A percentile compares a stretch with the other conserved stretches of the same genome.
phyloP scores from a whole-genome alignment of 2,329 filamentous ascomycete species.

The Pyricularia sp. region DNA sequence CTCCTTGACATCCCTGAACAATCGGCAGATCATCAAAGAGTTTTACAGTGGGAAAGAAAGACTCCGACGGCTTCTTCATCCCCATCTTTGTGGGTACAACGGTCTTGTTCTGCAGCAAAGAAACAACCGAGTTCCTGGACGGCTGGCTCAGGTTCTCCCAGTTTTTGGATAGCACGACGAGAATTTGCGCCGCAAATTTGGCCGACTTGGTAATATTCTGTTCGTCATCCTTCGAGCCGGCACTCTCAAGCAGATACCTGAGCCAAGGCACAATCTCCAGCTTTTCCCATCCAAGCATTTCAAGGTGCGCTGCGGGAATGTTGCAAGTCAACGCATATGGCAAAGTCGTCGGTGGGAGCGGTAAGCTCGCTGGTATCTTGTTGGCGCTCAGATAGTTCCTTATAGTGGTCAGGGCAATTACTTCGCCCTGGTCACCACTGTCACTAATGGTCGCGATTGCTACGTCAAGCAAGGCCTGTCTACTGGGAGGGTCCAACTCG shows the following conservation, averaged over 20 bases:
- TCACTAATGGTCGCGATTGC: conserved; percentile 60
- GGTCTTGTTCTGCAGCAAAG: conserved; percentile 52
- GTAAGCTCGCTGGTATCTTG: conserved; percentile 68
- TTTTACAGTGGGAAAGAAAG: conserved; percentile 89
- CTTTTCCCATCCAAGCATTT: conserved; percentile 74
- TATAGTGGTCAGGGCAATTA: conserved; percentile 68
- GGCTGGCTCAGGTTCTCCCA: conserved; percentile 67
- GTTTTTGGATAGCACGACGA: conserved; percentile 72
- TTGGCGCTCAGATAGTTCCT: conserved; percentile 61
- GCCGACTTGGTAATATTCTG: conserved; percentile 60
- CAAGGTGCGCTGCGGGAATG: conserved; percentile 54
- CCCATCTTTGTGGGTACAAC: conserved; percentile 84
- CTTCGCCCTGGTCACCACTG: conserved; percentile 43
- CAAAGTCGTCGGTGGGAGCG: conserved; percentile 68
- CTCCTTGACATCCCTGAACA: conserved; percentile 58
- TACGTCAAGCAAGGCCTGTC: conserved; percentile 61
- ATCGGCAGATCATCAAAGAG: conserved; percentile 88
- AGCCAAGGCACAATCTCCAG: conserved; percentile 80
- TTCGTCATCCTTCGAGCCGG: conserved; percentile 43
- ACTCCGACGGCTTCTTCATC: conserved; percentile 72
- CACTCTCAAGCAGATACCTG: conserved; percentile 60
- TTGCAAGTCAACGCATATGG: conserved; percentile 70
- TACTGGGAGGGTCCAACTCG: conserved; percentile 56
- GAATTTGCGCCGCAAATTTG: conserved; percentile 62
- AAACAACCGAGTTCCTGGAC: conserved; percentile 52